Conservation (phyloP, 1,284 basidiomycete genomes). For the Sanghuangporus baumii region DNA sequence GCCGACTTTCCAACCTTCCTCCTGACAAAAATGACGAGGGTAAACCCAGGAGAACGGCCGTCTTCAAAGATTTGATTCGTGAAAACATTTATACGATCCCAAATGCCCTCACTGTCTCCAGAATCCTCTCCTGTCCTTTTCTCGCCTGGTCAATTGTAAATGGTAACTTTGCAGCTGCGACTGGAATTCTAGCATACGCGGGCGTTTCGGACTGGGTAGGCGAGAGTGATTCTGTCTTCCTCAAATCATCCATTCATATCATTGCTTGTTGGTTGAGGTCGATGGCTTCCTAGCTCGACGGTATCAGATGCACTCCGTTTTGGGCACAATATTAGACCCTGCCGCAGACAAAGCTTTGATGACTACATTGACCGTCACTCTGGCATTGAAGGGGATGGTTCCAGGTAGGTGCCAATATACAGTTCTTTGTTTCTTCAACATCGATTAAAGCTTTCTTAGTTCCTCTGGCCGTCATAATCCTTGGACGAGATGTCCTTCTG, state of each 20-base stretch:
- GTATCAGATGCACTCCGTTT: constrained; percentile 81
- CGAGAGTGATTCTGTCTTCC: neutral
- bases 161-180: constrained; percentile 76
- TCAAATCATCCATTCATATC: neutral
- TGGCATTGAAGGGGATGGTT: constrained; percentile 79
- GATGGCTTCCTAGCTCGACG: constrained; percentile 89
- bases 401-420: constrained; percentile 51
- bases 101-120: constrained; percentile 83
- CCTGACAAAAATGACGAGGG: neutral
- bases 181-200: constrained; percentile 80
- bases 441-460: constrained; percentile 40
- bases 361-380: constrained; percentile 88
- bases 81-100: constrained; percentile 97
- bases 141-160: constrained; percentile 91
- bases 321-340: constrained; percentile 94
- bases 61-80: constrained; percentile 25
- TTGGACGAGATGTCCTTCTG: constrained; percentile 86
- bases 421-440: neutral
- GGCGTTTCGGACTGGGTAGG: constrained; percentile 84
- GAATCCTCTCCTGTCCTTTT: constrained; percentile 84
- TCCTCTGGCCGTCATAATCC: constrained; percentile 79
- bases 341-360: constrained; percentile 96
- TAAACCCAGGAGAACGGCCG: neutral
- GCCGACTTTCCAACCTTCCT: too few relatives aligned
- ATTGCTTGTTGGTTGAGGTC: constrained; percentile 40